These are phyloP conservation scores for Cladophialophora yegresii DNA, from an alignment of 2,329 filamentous ascomycete genomes.

Conservation along the genomic window DNA sequence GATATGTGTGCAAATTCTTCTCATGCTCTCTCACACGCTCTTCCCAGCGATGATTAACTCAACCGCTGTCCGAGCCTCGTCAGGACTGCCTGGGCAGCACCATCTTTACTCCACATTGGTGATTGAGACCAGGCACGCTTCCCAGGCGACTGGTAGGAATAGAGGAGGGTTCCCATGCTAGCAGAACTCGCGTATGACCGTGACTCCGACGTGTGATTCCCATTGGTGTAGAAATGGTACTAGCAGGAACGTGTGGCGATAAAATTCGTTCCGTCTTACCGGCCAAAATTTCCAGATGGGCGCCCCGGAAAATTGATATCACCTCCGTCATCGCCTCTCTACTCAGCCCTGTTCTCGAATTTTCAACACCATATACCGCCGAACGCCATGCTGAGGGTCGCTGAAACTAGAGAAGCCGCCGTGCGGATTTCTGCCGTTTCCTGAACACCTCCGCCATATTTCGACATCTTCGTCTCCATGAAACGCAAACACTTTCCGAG, in stretches of 20 bases:
- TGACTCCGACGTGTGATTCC: background rate
- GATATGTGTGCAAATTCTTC: background rate
- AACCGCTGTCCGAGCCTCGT: background rate
- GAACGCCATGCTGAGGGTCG: background rate
- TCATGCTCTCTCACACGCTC: background rate
- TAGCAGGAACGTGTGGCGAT: background rate
- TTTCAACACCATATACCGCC: background rate
- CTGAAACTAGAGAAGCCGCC: background rate
- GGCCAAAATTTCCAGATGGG: background rate
- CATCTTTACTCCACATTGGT: background rate
- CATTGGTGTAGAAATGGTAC: background rate
- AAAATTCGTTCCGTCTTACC: constrained; percentile 2
- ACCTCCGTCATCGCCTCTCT: background rate
- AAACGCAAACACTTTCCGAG: background rate
- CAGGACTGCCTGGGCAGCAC: background rate
- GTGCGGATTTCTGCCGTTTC: background rate
- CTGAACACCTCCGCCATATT: constrained; percentile 3
- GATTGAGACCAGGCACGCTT: background rate
- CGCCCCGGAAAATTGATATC: background rate
- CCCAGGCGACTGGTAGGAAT: background rate
- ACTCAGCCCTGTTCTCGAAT: background rate
- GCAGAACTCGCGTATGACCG: background rate
- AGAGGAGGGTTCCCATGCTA: background rate
- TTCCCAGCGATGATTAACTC: constrained; percentile 15
- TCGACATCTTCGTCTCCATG: background rate